Evolutionary conservation across 2,329 filamentous ascomycete genomes (phyloP), one percentile per base, ranked within the genome.

Genomic region (Ceratocystis ficicola): DNA sequence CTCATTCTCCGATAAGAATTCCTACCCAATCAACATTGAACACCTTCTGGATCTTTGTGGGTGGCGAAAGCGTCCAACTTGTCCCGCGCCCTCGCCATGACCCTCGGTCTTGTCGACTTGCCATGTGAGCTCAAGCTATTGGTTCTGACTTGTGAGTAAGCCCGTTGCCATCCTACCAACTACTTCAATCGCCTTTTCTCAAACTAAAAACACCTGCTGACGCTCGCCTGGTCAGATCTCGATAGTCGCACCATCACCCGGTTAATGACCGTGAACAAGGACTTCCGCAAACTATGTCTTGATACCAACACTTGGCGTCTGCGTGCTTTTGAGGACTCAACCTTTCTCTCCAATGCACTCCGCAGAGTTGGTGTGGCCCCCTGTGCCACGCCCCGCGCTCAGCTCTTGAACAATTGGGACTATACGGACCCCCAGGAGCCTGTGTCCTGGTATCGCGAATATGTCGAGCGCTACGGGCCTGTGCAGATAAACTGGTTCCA

Each of bases 401-500:
- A 85, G 62, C 81, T 89, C 66, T 78, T 88, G 72, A 86, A 86
- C 3, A 90, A 90, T 70, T 96, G 91, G 91, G 90, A 96, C 70
- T 89, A 89, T 0, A 84, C 83, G 0, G 90, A 87, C 69, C 83
- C 85, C 0, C 77, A 76, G 3, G 91, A 96, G 75, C 79, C 78
- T 50, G 80, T 92, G 22, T 85, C 88, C 62, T 96, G 90, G 87
- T 96, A 95, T 73, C 83, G 88, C 65, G 92, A 96, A 74, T 96
- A 91, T 72, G 87, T 95, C 69, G 89, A 92, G 64, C 82, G 92
- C 44, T 82, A 92, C 74, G 90, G 85, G 0, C 85, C 86, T 0
- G 80, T 90, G n/a, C 81, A 80, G 15, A 78, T 90, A 64, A 86
- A 82, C 70, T 96, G 92, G 92, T 79, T 95, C 52, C 82, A 91